phyloP scores from a whole-genome alignment of 129 eudicot genomes.

The Sambucus nigra region DNA sequence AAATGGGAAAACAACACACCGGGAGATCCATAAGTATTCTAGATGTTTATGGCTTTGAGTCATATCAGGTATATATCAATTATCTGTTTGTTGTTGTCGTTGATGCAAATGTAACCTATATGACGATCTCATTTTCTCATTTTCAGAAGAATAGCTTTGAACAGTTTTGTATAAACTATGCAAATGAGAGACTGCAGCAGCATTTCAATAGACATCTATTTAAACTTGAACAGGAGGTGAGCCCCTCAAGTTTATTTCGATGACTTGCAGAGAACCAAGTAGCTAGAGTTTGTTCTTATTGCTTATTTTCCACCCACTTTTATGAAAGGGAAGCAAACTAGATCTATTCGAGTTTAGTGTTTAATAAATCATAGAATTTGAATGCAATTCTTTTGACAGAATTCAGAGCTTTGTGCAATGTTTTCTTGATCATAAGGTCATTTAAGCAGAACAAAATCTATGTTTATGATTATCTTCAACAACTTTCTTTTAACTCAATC shows the following conservation, averaged over 20 bases:
- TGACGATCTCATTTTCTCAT: conserved; percentile 13
- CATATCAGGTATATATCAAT: conserved; percentile 49
- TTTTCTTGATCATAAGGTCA: too few relatives aligned
- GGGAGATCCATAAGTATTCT: conserved; percentile 76
- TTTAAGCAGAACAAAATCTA: too few relatives aligned
- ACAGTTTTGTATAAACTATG: conserved; percentile 84
- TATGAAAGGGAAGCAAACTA: background rate
- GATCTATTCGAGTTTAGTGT: background rate
- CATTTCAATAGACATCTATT: conserved; percentile 79
- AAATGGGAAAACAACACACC: conserved; percentile 30
- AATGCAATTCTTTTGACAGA: too few relatives aligned
- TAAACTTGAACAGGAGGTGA: conserved; percentile 91
- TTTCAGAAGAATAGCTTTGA: conserved; percentile 84
- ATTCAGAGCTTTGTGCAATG: too few relatives aligned
- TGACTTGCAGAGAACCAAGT: background rate
- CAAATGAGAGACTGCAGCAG: conserved; percentile 91
- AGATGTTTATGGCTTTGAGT: conserved; percentile 88
- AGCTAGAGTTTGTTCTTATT: too few relatives aligned
- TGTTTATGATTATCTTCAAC: too few relatives aligned
- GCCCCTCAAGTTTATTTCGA: conserved; percentile 8
- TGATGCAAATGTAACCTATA: background rate
- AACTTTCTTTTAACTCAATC: background rate
- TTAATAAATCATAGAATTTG: background rate
- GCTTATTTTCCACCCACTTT: too few relatives aligned
- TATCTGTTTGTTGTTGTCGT: background rate